Evolutionary conservation across 768 basidiomycete species (phyloP).

Genomic region (Zangia roseola): DNA sequence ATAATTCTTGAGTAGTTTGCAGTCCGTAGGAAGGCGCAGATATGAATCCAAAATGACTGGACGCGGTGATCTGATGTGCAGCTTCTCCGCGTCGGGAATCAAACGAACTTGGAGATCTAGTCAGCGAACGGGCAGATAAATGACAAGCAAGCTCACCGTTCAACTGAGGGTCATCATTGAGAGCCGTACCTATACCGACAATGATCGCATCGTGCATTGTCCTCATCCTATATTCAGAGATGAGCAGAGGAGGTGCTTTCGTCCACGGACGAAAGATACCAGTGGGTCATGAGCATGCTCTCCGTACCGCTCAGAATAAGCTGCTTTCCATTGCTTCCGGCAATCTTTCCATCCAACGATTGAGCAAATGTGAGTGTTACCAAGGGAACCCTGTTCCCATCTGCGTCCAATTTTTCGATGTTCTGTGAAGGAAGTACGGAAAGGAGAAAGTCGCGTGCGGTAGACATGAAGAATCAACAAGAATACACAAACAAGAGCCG

Average conservation of each 20-base stretch:
- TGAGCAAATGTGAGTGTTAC: slow-evolving; percentile 88
- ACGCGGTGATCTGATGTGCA: slow-evolving; percentile 54
- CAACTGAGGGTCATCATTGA: slow-evolving; percentile 93
- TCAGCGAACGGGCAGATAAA: background rate
- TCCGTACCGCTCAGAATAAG: slow-evolving; percentile 82
- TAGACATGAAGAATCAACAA: background rate
- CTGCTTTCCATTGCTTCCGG: slow-evolving; percentile 68
- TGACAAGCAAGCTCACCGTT: slow-evolving; percentile 58
- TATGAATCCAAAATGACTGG: slow-evolving; percentile 83
- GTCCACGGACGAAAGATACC: slow-evolving; percentile 42
- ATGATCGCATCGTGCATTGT: slow-evolving; percentile 92
- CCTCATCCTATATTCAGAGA: slow-evolving; percentile 63
- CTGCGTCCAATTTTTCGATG: slow-evolving; percentile 12
- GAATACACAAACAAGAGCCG: background rate
- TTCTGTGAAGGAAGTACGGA: slow-evolving; percentile 24
- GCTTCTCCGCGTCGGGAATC: slow-evolving; percentile 42
- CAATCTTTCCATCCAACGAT: slow-evolving; percentile 86
- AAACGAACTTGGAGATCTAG: slow-evolving; percentile 45
- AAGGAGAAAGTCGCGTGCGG: slow-evolving; percentile 27
- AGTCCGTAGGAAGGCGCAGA: slow-evolving; percentile 63
- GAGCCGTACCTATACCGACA: slow-evolving; percentile 84
- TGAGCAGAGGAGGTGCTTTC: background rate
- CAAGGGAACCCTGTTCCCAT: slow-evolving; percentile 41
- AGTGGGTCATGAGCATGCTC: slow-evolving; percentile 93
- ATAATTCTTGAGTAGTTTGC: slow-evolving; percentile 71